Evolutionary conservation across 441 rosid species (phyloP).

Genomic region (Gossypium aridum): DNA sequence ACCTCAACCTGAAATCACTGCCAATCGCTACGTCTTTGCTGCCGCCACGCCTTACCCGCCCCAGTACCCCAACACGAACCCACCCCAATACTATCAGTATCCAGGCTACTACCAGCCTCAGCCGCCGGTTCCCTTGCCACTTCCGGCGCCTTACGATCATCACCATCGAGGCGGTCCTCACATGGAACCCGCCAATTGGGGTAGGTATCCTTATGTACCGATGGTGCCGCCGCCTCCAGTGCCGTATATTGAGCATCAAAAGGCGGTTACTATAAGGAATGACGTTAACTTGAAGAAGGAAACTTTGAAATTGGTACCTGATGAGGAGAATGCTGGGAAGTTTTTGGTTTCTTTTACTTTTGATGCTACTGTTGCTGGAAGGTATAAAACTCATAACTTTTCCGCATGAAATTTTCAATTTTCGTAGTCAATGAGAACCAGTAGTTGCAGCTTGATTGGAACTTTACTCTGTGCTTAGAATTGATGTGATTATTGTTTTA

Average conservation of each 20-base stretch:
- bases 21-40: slow-evolving; percentile 71
- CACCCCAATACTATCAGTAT: slow-evolving; percentile 53
- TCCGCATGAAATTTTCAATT: background rate
- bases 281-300: slow-evolving; percentile 92
- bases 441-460: background rate
- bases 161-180: slow-evolving; percentile 37
- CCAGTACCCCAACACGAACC: slow-evolving; percentile 46
- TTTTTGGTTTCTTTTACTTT: slow-evolving; percentile 76
- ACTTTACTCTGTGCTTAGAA: background rate
- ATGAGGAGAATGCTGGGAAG: slow-evolving; percentile 57
- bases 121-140: slow-evolving; percentile 43
- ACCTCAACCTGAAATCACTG: slow-evolving; percentile 56
- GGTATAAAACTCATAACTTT: slow-evolving; percentile 33
- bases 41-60: slow-evolving; percentile 74
- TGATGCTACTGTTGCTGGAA: slow-evolving; percentile 87
- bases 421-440: background rate
- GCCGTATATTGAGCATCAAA: slow-evolving; percentile 89
- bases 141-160: slow-evolving; percentile 67
- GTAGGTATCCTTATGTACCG: slow-evolving; percentile 56
- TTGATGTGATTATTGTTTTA: background rate
- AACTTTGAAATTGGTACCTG: slow-evolving; percentile 56
- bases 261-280: slow-evolving; percentile 72
- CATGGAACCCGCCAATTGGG: slow-evolving; percentile 51
- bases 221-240: slow-evolving; percentile 30
- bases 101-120: slow-evolving; percentile 62